phyloP scores from a whole-genome alignment of 495 filamentous ascomycete species.

The Hamigera avellanea region DNA sequence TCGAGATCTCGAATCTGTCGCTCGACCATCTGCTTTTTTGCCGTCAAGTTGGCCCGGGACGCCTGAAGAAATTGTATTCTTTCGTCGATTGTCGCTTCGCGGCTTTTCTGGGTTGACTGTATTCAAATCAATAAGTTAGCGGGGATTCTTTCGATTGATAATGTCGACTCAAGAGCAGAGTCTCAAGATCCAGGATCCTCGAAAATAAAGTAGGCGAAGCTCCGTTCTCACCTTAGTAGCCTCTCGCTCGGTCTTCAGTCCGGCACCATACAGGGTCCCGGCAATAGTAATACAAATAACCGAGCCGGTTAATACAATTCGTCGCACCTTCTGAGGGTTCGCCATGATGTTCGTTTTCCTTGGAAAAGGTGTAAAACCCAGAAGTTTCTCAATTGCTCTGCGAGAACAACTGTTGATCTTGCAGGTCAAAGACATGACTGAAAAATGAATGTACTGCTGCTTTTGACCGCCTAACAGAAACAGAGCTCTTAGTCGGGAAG shows the following conservation, averaged over 20 bases:
- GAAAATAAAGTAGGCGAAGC: neutral
- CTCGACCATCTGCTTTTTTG: slow-evolving; percentile 42
- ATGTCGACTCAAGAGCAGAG: too few relatives aligned
- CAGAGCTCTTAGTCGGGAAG: neutral
- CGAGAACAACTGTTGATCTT: too few relatives aligned
- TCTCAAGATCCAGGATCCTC: too few relatives aligned
- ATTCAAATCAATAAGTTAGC: neutral
- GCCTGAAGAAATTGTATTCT: slow-evolving; percentile 38
- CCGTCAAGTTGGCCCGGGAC: slow-evolving; percentile 32
- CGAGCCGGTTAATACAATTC: slow-evolving; percentile 33
- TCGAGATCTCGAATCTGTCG: slow-evolving; percentile 45
- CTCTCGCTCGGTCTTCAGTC: slow-evolving; percentile 38
- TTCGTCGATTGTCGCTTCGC: slow-evolving; percentile 41
- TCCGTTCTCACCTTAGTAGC: slow-evolving; percentile 24
- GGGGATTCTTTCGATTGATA: neutral
- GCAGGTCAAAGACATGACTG: neutral
- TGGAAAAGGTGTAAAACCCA: neutral
- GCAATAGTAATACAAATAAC: slow-evolving; percentile 38
- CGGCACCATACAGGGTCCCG: slow-evolving; percentile 43
- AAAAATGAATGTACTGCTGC: neutral
- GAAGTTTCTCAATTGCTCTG: too few relatives aligned
- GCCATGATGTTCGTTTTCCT: slow-evolving; percentile 7
- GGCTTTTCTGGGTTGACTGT: slow-evolving; percentile 27
- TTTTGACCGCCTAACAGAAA: neutral
- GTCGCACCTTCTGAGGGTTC: slow-evolving; percentile 18